phyloP scores from a whole-genome alignment of 179 eudicot genomes.

The Camellia oleifera region DNA sequence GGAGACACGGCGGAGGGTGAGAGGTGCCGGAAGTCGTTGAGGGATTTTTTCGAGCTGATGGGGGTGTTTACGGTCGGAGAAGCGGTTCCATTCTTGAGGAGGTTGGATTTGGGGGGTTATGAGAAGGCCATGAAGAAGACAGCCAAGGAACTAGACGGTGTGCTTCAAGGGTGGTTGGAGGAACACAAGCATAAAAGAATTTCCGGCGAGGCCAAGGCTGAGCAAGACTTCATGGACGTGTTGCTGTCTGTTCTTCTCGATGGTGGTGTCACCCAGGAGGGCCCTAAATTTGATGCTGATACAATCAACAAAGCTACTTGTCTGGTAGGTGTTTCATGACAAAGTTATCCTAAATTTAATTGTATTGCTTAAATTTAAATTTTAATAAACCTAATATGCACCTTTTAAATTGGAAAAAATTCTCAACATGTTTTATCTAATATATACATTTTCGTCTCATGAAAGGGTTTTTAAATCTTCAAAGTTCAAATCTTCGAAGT shows the following conservation, averaged over 20 bases:
- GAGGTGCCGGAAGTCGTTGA: neutral
- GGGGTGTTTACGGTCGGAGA: slow-evolving; percentile 18
- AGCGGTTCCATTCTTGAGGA: slow-evolving; percentile 20
- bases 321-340: neutral
- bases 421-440: too few relatives aligned
- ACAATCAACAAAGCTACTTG: neutral
- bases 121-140: slow-evolving; percentile 21
- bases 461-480: too few relatives aligned
- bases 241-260: neutral
- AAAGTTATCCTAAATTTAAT: too few relatives aligned
- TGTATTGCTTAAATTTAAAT: too few relatives aligned
- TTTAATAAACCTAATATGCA: too few relatives aligned
- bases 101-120: slow-evolving; percentile 28
- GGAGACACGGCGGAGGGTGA: neutral
- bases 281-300: neutral
- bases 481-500: too few relatives aligned
- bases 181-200: slow-evolving; percentile 18
- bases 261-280: too few relatives aligned
- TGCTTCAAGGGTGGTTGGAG: slow-evolving; percentile 22
- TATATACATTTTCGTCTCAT: too few relatives aligned
- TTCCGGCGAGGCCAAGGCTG: neutral
- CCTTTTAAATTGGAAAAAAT: too few relatives aligned
- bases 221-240: slow-evolving; percentile 16
- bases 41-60: slow-evolving; percentile 13
- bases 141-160: slow-evolving; percentile 6